Base-by-base conservation (phyloP, 148 eudicot genomes). In the Cornus kousa region DNA sequence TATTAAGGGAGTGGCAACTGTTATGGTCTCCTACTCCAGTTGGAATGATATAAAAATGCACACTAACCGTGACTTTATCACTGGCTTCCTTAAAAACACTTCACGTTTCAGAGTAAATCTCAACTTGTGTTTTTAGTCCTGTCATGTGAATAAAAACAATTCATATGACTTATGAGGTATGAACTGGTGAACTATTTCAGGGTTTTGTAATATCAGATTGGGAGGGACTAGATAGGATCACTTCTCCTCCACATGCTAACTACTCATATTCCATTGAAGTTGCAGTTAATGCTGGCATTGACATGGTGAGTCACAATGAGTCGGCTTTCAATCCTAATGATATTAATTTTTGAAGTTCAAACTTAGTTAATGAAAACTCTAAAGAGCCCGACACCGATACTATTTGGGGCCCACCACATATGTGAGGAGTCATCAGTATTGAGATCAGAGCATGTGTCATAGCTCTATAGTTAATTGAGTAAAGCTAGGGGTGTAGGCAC, bases 21-120 rank as follows among this genome's bases (percentile, higher is more conserved):
- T 95, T 80, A 95, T 95, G 98, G 81, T 93, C 76, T 95, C 98
- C 17, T 95, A 92, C 85, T 95, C 98, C 1, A 93, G 98, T 89
- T 91, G 87, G 88, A 95, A 95, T 55, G 96, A 95, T 23, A 23
- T 87, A 37, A 95, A 90, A 82, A 95, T 95, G 98, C 98, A 95
- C 46, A 84, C 91, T 57, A 89, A 91, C 75, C 85, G 77, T 24
- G 53, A 84, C 53, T 91, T 92, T 8, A 37, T 95, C 24, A 90
- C 97, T 7, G 85, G 88, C 5, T 91, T 88, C 77, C 95, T 94
- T 2, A 94, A 94, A 76, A 84, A 88, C 78, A 89, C 76, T 10
- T 80, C 90, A 50, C 84, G 80, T 60, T 94, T 94, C 87, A 86
- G 89, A 82, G 98, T 92, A 86, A 60, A 86, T 65, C 4, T 17